phyloP scores from a whole-genome alignment of 768 basidiomycete genomes.

The Mrakia gelida region DNA sequence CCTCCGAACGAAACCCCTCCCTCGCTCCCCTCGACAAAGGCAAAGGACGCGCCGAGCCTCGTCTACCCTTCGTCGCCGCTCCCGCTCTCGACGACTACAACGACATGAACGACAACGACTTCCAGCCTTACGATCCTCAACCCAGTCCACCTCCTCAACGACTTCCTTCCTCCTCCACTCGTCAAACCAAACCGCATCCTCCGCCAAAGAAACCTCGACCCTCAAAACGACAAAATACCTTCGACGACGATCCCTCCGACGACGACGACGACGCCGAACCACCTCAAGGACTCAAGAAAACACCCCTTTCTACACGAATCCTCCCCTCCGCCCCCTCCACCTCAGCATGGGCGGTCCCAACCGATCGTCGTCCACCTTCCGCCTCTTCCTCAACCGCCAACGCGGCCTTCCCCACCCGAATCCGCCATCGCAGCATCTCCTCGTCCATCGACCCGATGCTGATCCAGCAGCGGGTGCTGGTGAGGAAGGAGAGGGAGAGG shows the following conservation, averaged over 20 bases:
- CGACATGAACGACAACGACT: not conserved
- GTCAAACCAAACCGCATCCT: not conserved
- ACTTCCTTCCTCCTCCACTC: not conserved
- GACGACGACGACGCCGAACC: not conserved
- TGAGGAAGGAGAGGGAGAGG: not conserved
- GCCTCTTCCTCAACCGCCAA: not conserved
- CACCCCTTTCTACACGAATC: not conserved
- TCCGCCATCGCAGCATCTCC: not conserved
- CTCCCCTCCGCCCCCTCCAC: not conserved
- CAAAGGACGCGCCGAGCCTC: slow-evolving; percentile 2
- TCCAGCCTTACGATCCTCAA: not conserved
- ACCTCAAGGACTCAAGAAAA: not conserved
- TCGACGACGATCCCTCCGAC: not conserved
- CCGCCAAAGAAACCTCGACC: not conserved
- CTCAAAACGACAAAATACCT: not conserved
- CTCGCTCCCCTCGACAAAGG: not conserved
- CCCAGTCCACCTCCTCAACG: not conserved
- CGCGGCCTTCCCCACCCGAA: not conserved
- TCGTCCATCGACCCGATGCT: too few species aligned
- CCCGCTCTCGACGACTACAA: not conserved
- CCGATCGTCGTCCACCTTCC: too few species aligned
- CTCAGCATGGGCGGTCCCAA: too few species aligned
- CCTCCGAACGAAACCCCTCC: not conserved
- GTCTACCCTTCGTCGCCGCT: not conserved
- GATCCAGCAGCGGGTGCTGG: not conserved